A percentile compares a stretch with the other conserved stretches of the same genome.
Evolutionary conservation across 306 rosid species (phyloP).

Genomic region (Boehmeria nivea): DNA sequence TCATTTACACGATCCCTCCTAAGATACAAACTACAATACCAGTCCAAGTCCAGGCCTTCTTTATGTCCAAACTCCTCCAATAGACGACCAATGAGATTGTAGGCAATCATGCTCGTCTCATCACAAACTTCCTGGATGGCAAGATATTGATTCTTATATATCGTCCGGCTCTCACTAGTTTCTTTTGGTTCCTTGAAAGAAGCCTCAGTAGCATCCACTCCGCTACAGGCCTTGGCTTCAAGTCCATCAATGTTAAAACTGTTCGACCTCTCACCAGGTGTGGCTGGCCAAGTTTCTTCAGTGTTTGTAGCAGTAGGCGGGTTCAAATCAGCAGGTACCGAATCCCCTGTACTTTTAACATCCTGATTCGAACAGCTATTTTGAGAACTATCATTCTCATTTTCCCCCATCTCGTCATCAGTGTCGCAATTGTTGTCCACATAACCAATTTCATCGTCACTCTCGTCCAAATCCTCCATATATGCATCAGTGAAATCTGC

Average conservation of each 20-base stretch:
- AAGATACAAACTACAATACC: constrained; percentile 34
- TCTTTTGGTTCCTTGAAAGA: constrained; percentile 6
- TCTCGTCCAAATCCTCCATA: constrained; percentile 60
- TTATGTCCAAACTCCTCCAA: constrained; percentile 43
- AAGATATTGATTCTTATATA: constrained; percentile 52
- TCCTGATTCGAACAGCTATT: constrained; percentile 18
- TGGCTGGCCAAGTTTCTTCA: constrained; percentile 14
- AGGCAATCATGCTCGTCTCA: constrained; percentile 61
- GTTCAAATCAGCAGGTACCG: constrained; percentile 27
- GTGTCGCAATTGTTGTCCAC: constrained; percentile 5
- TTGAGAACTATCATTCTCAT: constrained; percentile 21
- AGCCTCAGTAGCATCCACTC: neutral
- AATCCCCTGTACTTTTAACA: constrained; percentile 60
- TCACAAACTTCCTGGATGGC: constrained; percentile 67
- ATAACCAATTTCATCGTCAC: constrained; percentile 35
- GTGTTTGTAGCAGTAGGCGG: constrained; percentile 17
- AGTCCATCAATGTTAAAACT: constrained; percentile 6
- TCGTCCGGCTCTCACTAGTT: constrained; percentile 1
- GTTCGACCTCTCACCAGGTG: neutral
- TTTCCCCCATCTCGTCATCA: constrained; percentile 11
- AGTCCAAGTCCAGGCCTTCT: constrained; percentile 40
- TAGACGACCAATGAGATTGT: constrained; percentile 57
- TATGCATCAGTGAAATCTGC: constrained; percentile 62
- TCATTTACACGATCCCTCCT: constrained; percentile 24
- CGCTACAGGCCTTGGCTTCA: constrained; percentile 14